Evolutionary conservation across 83 land plant genomes (phyloP), one percentile per base, ranked within the genome.

Genomic region (Thuja plicata): DNA sequence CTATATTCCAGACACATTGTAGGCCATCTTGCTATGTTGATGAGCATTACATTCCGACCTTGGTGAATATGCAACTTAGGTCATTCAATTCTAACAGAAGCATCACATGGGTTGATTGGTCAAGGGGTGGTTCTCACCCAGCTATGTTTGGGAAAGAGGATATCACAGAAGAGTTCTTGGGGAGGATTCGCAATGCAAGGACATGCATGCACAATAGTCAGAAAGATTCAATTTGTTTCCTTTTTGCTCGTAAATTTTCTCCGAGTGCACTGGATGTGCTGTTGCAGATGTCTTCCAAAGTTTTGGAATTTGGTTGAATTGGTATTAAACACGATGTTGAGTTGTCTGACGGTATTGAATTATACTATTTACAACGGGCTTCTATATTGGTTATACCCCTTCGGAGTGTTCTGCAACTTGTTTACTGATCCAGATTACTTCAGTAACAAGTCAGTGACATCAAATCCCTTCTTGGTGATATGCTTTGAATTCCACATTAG

Each of bases 31-130:
- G 97, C 87, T 94, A 94, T 76, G 87, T 92, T 7, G 98, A 96
- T 74, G 98, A 96, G 87, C 98, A 96, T 77, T 96, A 96, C 87
- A 88, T 96, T 80, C 96, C 97, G 11, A 96, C 97, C 8, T 71
- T 96, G 38, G 89, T 96, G 90, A 90, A 34, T 84, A 88, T 93
- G 57, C 89, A 89, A 60, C 90, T 90, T 34, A 82, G 91, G 38
- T 37, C 55, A 32, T 43, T 52, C 66, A 92, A 92, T 57, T 88
- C 97, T 1, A 91, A 93, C 57, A 57, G 96, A 91, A 96, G 92
- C 45, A 66, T 95, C 50, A 96, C 97, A 5, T 95, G 93, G 90
- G 95, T 92, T 85, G 97, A 96, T 84, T 96, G 98, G 98, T 92
- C 96, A 9, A 86, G 87, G 30, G 95, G 97, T 21, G 96, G 96